Base-by-base conservation (phyloP, 2,329 filamentous ascomycete species). In the Venturia oleaginea region DNA sequence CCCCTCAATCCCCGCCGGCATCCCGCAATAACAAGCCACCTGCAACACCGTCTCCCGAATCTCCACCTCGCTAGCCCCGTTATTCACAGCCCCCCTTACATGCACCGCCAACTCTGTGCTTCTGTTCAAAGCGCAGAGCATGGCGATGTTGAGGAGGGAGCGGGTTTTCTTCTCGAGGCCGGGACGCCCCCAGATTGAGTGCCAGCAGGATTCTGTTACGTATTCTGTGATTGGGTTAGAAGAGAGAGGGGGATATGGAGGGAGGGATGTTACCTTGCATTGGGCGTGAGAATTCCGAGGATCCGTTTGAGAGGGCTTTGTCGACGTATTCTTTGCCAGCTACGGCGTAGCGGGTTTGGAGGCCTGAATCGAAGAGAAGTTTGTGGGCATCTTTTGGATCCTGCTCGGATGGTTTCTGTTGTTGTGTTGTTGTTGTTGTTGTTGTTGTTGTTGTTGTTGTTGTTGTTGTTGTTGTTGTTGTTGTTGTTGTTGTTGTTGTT, bases 161-260 rank as follows among this genome's bases (percentile, higher is more conserved):
- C 86, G 80, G 68, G 84, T 81, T 71, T 87, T 85, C 66, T 81
- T 79, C 42, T 83, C 80, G 10, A 88, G 79, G 0, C 85, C 86
- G 0, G 84, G 84, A 8, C 86, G 80, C 3, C 82, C 82, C 86
- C 86, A 89, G 32, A 82, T 80, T 65, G 80, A 80, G 17, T 85
- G 85, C 86, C 85, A 88, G 75, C 82, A 84, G 71, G 79, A 83
- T 73, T 87, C 85, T 0, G 85, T 87, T 1, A 86, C 81, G 48
- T 62, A 62, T 54, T 65, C 64, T 40, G 38, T 13, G n/a, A n/a
- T 40, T 40, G 38, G 38, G 4, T 15, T 13, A 15, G 38, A 17
- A 2, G 38, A 15, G 8, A 13, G 37, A 13, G 38, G 13, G 38
- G 38, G 38, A 40, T 40, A 3, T 7, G 37, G 37, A 40, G 38